Evolutionary conservation across 2,329 filamentous ascomycete species (phyloP), one percentile per base, ranked within the genome.

Genomic region (Aspergillus tamarii): DNA sequence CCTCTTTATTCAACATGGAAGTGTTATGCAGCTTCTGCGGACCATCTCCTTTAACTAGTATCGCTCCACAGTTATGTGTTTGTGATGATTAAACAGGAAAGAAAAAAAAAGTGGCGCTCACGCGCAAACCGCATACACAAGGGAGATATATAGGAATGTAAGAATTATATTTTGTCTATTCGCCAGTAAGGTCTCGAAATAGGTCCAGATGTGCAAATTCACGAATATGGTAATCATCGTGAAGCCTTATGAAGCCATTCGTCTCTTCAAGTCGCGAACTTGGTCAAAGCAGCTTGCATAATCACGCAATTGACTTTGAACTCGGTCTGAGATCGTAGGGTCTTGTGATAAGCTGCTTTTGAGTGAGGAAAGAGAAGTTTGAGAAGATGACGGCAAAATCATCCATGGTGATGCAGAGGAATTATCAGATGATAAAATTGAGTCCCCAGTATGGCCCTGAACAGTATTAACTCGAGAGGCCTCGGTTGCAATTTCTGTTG

Each of bases 241-340:
- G 45, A 48, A 41, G 64, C n/a, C 21, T 34, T 64, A 78, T 23
- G 74, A 67, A n/a, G 77, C 73, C 60, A 78, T 61, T 32, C 78
- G 74, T 67, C 80, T 75, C 65, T 78, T 80, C 64, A 81, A 73
- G 64, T 82, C 79, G 46, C 91, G 86, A 63, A 91, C 89, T 69
- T 93, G 91, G 78, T 97, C 94, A 76, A 97, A 97, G 2, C 91
- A 93, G 74, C 90, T 91, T 69, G 92, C 91, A 78, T 97, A 97
- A 69, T 91, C 90, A 74, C 90, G 88, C 41, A 97, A 86, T 77
- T 96, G 93, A 77, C 87, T 89, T 72, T 88, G 88, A 32, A 91
- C 89, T 78, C 91, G 90, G 68, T 91, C 89, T 4, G 93, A 93
- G 67, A 96, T 83, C 26, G 78, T 77, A 52, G 72, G 64, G 57